These are phyloP conservation scores for Adenanthera pavonina DNA, from an alignment of 306 rosid genomes.

Conservation along the genomic window DNA sequence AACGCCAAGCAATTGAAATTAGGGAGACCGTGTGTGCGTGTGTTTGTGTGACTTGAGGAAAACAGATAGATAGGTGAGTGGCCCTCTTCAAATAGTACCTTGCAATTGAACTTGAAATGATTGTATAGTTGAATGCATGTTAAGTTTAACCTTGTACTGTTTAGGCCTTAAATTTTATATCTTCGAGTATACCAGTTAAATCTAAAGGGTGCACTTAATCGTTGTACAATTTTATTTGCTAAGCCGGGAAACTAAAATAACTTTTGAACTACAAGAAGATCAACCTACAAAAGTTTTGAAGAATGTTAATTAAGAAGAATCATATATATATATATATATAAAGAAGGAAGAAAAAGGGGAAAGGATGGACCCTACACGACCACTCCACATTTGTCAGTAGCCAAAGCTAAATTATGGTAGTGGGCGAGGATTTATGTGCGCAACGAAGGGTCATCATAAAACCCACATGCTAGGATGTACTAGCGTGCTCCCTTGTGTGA, in stretches of 20 bases:
- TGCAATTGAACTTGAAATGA: background rate
- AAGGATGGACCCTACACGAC: background rate
- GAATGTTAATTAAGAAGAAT: background rate
- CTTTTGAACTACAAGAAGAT: background rate
- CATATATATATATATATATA: background rate
- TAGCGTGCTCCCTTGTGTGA: background rate
- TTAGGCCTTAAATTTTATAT: background rate
- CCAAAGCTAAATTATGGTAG: background rate
- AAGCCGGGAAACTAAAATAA: background rate
- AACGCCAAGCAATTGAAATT: background rate
- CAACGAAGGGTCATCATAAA: background rate
- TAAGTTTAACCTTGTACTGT: background rate
- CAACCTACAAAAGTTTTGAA: background rate
- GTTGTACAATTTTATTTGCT: background rate
- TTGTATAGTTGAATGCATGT: background rate
- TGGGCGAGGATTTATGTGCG: background rate
- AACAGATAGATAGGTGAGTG: background rate
- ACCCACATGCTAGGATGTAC: conserved; percentile 8
- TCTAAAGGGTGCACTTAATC: too few species aligned
- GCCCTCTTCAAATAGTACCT: conserved; percentile 1
- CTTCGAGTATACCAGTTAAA: background rate
- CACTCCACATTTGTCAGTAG: background rate
- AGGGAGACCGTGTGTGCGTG: background rate
- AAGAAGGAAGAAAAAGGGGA: background rate
- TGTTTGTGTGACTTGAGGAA: background rate